Percentiles rank a stretch among this genome's conserved stretches.
These are phyloP conservation scores for Oropetium thomaeum DNA, from an alignment of 176 grass and related monocot genomes.

Conservation along the genomic window DNA sequence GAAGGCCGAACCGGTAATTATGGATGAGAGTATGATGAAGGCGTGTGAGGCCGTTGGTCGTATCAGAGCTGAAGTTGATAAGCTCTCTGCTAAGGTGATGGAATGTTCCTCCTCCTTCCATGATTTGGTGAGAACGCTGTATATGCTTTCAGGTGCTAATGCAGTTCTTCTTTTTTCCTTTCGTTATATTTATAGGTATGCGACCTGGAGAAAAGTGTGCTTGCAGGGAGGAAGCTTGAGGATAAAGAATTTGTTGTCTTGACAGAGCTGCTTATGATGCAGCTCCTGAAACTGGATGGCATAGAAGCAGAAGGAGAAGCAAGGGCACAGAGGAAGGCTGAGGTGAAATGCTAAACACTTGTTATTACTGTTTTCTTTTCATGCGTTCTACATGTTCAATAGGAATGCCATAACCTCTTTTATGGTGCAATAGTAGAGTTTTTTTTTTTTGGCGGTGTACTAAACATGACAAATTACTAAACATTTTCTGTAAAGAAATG, in stretches of 20 bases:
- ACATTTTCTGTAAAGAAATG: neutral
- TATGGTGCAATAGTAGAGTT: neutral
- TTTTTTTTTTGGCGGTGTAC: neutral
- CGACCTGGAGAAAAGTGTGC: slow-evolving; percentile 60
- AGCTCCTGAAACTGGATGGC: slow-evolving; percentile 81
- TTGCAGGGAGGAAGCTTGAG: slow-evolving; percentile 56
- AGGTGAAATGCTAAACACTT: slow-evolving; percentile 46
- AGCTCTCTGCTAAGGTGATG: slow-evolving; percentile 69
- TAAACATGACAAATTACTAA: neutral
- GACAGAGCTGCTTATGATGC: slow-evolving; percentile 87
- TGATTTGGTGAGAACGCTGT: neutral
- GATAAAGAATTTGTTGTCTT: slow-evolving; percentile 82
- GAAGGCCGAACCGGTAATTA: slow-evolving; percentile 42
- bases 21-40: slow-evolving; percentile 63
- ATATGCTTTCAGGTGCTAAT: slow-evolving; percentile 3
- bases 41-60: slow-evolving; percentile 57
- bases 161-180: neutral
- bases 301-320: slow-evolving; percentile 91
- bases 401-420: neutral
- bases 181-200: slow-evolving; percentile 50
- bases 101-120: neutral
- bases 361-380: neutral
- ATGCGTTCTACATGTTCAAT: neutral
- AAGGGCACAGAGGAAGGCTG: slow-evolving; percentile 72
- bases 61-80: slow-evolving; percentile 79